phyloP scores from a whole-genome alignment of 345 rosid genomes.

The Gossypium raimondii region DNA sequence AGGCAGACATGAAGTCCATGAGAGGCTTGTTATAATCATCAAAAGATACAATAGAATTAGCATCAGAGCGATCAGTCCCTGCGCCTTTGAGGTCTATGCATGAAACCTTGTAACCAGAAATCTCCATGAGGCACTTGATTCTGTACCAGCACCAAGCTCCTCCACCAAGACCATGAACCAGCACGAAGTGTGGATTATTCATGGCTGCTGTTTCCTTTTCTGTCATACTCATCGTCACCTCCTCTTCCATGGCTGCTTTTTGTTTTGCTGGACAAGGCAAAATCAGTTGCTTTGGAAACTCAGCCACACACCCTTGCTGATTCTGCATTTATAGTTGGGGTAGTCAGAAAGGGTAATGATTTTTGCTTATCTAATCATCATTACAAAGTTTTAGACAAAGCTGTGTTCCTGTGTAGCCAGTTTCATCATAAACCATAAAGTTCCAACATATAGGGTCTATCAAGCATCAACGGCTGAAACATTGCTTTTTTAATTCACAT shows the following conservation, averaged over 20 bases:
- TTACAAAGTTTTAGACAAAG: constrained; percentile 6
- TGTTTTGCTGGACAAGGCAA: not conserved
- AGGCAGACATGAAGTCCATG: constrained; percentile 49
- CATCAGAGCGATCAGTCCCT: constrained; percentile 53
- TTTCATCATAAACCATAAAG: not conserved
- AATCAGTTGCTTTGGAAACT: not conserved
- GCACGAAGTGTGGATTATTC: constrained; percentile 37
- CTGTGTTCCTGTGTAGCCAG: not conserved
- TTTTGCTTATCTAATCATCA: constrained; percentile 21
- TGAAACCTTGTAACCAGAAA: constrained; percentile 62
- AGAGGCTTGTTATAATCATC: constrained; percentile 79
- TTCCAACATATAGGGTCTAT: not conserved
- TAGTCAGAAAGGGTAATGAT: constrained; percentile 16
- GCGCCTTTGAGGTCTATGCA: constrained; percentile 75
- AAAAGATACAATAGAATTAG: constrained; percentile 46
- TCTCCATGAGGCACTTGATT: constrained; percentile 67
- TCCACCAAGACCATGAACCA: constrained; percentile 71
- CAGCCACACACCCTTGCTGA: not conserved
- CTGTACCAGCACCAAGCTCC: constrained; percentile 99
- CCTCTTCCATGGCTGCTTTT: constrained; percentile 36
- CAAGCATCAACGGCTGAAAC: not conserved
- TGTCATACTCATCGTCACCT: constrained; percentile 14
- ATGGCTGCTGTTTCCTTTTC: constrained; percentile 4
- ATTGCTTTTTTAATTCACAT: not conserved
- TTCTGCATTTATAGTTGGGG: constrained; percentile 20